Evolutionary conservation across 2,329 filamentous ascomycete genomes (phyloP).

Genomic region (Lasiodiplodia citricola): DNA sequence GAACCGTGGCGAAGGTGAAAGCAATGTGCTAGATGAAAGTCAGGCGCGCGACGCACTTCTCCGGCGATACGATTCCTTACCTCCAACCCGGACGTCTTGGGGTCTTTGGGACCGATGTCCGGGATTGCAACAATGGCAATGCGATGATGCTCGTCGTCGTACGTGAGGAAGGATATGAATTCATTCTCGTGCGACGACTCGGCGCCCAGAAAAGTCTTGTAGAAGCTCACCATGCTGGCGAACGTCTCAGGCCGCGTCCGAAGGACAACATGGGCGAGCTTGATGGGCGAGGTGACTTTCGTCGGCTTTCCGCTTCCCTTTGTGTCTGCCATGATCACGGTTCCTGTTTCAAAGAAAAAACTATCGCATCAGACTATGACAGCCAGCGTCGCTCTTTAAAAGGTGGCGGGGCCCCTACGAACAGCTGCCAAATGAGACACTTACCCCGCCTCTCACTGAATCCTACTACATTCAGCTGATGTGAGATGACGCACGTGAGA

Average conservation of each 20-base stretch:
- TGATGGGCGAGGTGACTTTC: constrained; percentile 3
- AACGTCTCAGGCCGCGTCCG: constrained; percentile 34
- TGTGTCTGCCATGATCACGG: neutral
- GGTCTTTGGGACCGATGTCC: constrained; percentile 31
- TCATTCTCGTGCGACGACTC: constrained; percentile 35
- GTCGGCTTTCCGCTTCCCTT: neutral
- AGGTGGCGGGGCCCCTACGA: neutral
- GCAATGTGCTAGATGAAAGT: constrained; percentile 43
- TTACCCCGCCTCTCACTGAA: neutral
- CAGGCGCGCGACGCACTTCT: constrained; percentile 29
- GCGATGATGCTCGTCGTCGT: constrained; percentile 57
- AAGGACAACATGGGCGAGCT: constrained; percentile 39
- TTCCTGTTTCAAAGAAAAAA: neutral
- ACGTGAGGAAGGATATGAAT: constrained; percentile 45
- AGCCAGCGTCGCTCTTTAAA: neutral
- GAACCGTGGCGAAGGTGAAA: constrained; percentile 47
- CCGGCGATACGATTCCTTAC: neutral
- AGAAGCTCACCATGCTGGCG: constrained; percentile 44
- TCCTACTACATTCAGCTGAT: neutral
- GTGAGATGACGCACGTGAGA: neutral
- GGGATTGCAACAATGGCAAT: constrained; percentile 48
- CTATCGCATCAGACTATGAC: neutral
- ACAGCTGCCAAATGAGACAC: too few relatives aligned
- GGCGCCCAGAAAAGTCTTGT: constrained; percentile 47
- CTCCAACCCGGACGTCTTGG: constrained; percentile 39